Conservation (phyloP, 495 filamentous ascomycete genomes). For the Bacidia gigantensis region DNA sequence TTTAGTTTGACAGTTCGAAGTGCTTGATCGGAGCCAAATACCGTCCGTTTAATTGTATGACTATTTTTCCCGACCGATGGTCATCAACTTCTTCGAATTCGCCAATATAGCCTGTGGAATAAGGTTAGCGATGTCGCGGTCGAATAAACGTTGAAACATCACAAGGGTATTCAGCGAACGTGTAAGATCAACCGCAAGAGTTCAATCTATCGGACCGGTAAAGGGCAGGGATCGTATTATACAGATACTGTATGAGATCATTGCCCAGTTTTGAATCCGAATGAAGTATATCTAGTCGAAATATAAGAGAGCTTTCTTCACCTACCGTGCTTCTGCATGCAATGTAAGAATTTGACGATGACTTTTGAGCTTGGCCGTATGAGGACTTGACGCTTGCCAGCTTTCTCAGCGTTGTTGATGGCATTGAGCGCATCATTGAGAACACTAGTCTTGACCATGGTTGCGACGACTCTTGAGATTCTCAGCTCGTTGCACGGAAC, state of each 20-base stretch:
- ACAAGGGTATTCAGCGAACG: slow-evolving; percentile 61
- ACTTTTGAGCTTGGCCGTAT: slow-evolving; percentile 97
- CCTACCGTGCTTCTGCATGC: slow-evolving; percentile 99
- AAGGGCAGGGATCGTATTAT: slow-evolving; percentile 84
- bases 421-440: slow-evolving; percentile 98
- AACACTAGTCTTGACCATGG: slow-evolving; percentile 96
- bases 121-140: slow-evolving; percentile 50
- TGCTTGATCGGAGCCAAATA: slow-evolving; percentile 21
- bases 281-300: slow-evolving; percentile 13
- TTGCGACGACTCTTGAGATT: slow-evolving; percentile 63
- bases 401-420: slow-evolving; percentile 99
- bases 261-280: slow-evolving; percentile 99
- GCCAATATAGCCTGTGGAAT: slow-evolving; percentile 80
- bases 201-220: slow-evolving; percentile 94
- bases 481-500: slow-evolving; percentile 59
- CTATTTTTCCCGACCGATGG: slow-evolving; percentile 96
- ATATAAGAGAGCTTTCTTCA: slow-evolving; percentile 19
- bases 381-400: slow-evolving; percentile 93
- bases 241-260: slow-evolving; percentile 45
- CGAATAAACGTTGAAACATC: slow-evolving; percentile 81
- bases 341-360: slow-evolving; percentile 95
- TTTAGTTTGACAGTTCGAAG: background rate
- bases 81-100: slow-evolving; percentile 99
- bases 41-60: slow-evolving; percentile 85
- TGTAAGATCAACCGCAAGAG: slow-evolving; percentile 77